A percentile compares a stretch with the other conserved stretches of the same genome.
Evolutionary conservation across 306 rosid species (phyloP).

Genomic region (Ormosia semicastrata): DNA sequence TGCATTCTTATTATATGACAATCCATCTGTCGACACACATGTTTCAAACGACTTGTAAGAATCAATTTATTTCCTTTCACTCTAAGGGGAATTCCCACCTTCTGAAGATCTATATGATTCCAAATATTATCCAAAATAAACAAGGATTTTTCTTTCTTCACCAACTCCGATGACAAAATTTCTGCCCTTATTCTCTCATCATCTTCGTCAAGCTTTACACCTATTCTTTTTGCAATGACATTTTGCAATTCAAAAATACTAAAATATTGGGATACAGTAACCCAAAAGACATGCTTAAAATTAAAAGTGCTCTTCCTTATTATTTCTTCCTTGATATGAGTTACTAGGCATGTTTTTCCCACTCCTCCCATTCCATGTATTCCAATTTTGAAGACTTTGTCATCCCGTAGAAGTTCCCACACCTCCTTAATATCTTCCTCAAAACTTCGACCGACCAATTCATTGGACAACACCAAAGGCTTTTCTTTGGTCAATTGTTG

Average conservation of each 20-base stretch:
- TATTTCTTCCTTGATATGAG: constrained; percentile 5
- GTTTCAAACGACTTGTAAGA: constrained; percentile 2
- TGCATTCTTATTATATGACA: not conserved
- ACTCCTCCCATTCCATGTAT: constrained; percentile 41
- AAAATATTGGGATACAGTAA: constrained; percentile 22
- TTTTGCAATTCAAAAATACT: constrained; percentile 15
- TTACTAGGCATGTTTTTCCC: constrained; percentile 39
- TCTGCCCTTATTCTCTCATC: constrained; percentile 4
- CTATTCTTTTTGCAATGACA: not conserved
- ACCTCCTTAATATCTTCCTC: not conserved
- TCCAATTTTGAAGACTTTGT: not conserved
- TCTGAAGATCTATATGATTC: not conserved
- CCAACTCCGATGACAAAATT: not conserved
- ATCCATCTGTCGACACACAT: constrained; percentile 9
- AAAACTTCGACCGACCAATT: not conserved
- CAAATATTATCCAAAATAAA: constrained; percentile 33
- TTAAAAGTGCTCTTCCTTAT: not conserved
- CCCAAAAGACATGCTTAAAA: constrained; percentile 17
- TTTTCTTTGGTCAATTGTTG: not conserved
- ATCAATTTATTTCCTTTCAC: constrained; percentile 11
- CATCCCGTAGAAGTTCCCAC: not conserved
- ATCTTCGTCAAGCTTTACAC: not conserved
- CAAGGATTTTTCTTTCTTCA: not conserved
- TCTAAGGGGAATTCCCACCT: constrained; percentile 9
- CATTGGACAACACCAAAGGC: not conserved